Base-by-base conservation (phyloP, 495 filamentous ascomycete genomes). In the Diplogelasinospora grovesii region DNA sequence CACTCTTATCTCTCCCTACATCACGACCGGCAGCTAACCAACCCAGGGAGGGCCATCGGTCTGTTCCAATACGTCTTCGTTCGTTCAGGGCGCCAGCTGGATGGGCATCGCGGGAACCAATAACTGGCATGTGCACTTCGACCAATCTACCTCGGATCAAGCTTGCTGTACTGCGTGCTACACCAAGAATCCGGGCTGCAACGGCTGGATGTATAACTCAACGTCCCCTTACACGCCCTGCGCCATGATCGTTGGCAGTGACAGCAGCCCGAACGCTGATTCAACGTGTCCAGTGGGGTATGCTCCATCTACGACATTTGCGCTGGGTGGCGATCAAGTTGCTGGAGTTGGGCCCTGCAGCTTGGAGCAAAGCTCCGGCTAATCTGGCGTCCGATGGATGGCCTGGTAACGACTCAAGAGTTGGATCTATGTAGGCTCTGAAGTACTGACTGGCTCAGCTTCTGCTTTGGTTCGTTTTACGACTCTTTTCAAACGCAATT, bases 181-280 rank as follows among this genome's bases (percentile, higher is more conserved):
- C 20, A 15, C 9, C 6, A 24, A 19, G 15, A 11, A 14, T 5
- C 11, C 22, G 3, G 41, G 46, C 21, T 60, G 57, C 36, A 49
- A 46, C 5, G 54, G 48, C 26, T 60, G 57, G 57, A 4, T 56
- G 14, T 55, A 38, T 39, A 27, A 50, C 15, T 27, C 14, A 4
- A 10, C 2, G 0, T 40, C 31, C 5, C 1, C 15, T 0, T 57
- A 38, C 29, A 60, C 54, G 20, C 54, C 57, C 0, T 60, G 57
- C 37, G 39, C 47, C 18, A 41, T 40, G 32, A 18, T 52, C 33
- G 26, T 49, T 3, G 22, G 51, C 6, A 32, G 1, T 10, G n/a
- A 15, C 1, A 15, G 23, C 7, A 16, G 20, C 5, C 5, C 18
- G 8, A 26, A 41, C 6, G 9, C 36, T 1, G 47, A 48, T 32